These are phyloP conservation scores for Durotheca rogersii DNA, from an alignment of 495 filamentous ascomycete species.

Conservation along the genomic window DNA sequence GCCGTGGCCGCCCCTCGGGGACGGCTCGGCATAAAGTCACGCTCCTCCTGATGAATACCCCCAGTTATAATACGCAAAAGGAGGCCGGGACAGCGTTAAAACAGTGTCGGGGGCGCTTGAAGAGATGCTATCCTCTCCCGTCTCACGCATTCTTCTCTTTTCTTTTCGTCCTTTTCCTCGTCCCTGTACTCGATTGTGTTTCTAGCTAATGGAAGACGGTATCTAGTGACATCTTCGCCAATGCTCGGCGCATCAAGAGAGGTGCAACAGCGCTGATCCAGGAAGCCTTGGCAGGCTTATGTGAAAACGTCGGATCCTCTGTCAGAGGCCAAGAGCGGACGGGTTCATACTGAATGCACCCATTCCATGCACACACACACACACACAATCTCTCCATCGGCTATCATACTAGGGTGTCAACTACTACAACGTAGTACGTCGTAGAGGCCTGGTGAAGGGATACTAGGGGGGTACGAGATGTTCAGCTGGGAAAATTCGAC, in stretches of 20 bases:
- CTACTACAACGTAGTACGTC: background rate
- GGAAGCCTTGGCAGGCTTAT: constrained; percentile 20
- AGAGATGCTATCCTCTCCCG: too few species aligned
- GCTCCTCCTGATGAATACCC: too few species aligned
- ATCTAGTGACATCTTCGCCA: constrained; percentile 25
- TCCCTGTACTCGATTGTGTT: too few species aligned
- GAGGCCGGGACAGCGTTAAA: constrained; percentile 9
- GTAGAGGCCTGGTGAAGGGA: constrained; percentile 1
- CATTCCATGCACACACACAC: too few species aligned
- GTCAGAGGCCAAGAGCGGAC: background rate
- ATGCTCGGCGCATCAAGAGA: constrained; percentile 27
- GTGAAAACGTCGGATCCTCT: constrained; percentile 20
- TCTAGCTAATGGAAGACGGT: too few species aligned
- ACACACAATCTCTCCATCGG: constrained; percentile 5
- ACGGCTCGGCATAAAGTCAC: constrained; percentile 22
- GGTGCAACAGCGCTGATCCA: constrained; percentile 21
- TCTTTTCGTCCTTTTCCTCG: too few species aligned
- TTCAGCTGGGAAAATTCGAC: background rate
- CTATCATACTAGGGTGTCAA: background rate
- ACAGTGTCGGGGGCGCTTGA: constrained; percentile 17
- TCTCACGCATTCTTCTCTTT: too few species aligned
- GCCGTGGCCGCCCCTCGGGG: constrained; percentile 18
- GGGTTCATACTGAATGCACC: constrained; percentile 2
- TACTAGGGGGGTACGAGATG: background rate
- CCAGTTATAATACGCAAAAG: too few species aligned